Conservation (phyloP, 805 yeast genomes). For the Crinitomyces ghanaensis region DNA sequence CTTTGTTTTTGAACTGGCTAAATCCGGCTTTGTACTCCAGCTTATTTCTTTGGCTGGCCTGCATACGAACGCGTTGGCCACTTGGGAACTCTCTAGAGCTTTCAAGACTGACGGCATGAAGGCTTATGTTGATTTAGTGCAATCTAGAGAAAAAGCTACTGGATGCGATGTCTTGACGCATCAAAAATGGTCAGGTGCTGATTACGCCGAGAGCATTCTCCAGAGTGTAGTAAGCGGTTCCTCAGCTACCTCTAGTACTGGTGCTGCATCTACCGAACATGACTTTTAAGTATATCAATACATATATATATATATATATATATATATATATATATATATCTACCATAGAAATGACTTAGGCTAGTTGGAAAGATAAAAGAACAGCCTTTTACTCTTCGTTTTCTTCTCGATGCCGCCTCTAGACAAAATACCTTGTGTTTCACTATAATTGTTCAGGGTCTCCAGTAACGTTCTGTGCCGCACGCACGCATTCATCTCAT, state of each 20-base stretch:
- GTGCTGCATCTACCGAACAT: conserved; percentile 34
- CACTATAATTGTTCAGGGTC: too few relatives aligned
- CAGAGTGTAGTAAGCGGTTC: conserved; percentile 35
- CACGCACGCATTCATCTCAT: too few relatives aligned
- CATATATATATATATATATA: too few relatives aligned
- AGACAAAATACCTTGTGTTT: too few relatives aligned
- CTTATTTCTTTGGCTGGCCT: conserved; percentile 51
- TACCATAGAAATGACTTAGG: too few relatives aligned
- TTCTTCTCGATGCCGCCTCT: too few relatives aligned
- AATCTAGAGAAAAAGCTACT: conserved; percentile 33
- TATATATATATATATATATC: too few relatives aligned
- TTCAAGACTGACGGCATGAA: conserved; percentile 46
- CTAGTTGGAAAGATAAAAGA: too few relatives aligned
- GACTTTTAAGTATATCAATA: conserved; percentile 8
- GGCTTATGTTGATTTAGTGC: conserved; percentile 45
- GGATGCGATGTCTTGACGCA: conserved; percentile 46
- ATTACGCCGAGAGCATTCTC: conserved; percentile 37
- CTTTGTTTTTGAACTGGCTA: conserved; percentile 44
- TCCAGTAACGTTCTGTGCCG: too few relatives aligned
- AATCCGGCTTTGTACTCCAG: conserved; percentile 47
- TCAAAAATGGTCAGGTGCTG: conserved; percentile 56
- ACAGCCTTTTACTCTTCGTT: too few relatives aligned
- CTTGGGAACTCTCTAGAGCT: conserved; percentile 39
- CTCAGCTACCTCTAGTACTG: conserved; percentile 33
- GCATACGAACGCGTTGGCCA: conserved; percentile 41